Evolutionary conservation across 192 early-diverging fungal species (phyloP).

Genomic region (Umbelopsis sp.): DNA sequence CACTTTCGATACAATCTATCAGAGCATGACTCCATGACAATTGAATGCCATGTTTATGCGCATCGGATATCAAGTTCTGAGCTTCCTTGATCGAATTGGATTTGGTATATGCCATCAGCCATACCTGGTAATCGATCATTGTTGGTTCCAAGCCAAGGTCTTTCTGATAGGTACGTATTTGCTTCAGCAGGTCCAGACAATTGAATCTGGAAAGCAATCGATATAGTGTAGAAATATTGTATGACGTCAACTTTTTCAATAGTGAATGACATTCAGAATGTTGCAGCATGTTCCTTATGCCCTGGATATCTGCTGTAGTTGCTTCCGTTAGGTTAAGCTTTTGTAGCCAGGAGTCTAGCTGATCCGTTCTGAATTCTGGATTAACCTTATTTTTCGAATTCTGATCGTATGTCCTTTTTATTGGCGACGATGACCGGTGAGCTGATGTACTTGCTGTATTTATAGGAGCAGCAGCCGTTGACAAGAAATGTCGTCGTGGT

Average conservation of each 20-base stretch:
- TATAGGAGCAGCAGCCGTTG: neutral
- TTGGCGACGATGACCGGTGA: neutral
- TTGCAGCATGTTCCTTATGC: neutral
- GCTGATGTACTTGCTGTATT: neutral
- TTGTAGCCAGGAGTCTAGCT: neutral
- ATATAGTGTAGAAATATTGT: neutral
- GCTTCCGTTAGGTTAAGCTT: neutral
- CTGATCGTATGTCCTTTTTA: neutral
- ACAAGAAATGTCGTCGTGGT: slow-evolving; percentile 1
- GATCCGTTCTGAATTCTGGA: neutral
- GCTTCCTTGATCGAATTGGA: neutral
- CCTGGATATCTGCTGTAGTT: neutral
- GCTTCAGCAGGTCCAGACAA: slow-evolving; percentile 7
- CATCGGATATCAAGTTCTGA: neutral
- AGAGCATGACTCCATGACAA: neutral
- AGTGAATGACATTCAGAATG: neutral
- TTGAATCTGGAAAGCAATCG: neutral
- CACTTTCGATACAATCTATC: neutral
- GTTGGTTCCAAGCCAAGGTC: neutral
- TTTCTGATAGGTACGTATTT: neutral
- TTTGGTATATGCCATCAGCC: slow-evolving; percentile 2
- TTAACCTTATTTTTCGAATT: neutral
- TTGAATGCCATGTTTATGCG: neutral
- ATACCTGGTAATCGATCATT: neutral
- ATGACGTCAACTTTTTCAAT: neutral